These are phyloP conservation scores for Podosphaera leucotricha DNA, from an alignment of 2,329 filamentous ascomycete species.

Conservation along the genomic window DNA sequence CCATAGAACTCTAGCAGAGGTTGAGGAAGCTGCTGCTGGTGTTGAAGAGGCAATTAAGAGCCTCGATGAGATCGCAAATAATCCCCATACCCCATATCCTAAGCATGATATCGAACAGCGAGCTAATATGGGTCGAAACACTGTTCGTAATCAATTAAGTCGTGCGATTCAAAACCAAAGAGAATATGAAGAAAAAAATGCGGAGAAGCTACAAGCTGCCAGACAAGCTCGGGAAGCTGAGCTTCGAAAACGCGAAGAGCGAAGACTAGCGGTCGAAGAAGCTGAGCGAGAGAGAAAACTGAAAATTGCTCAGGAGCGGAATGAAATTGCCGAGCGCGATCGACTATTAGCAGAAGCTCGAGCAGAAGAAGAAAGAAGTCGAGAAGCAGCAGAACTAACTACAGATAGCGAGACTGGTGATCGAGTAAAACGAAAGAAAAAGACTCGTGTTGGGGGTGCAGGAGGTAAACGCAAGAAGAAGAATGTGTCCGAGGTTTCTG, in stretches of 20 bases:
- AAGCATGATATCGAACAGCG: conserved; percentile 79
- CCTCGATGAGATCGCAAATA: conserved; percentile 36
- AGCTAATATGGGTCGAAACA: conserved; percentile 92
- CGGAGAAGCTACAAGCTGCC: conserved; percentile 63
- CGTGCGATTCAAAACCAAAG: conserved; percentile 63
- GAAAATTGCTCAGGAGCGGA: conserved; percentile 68
- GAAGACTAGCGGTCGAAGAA: conserved; percentile 41
- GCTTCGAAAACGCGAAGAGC: conserved; percentile 53
- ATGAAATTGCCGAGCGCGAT: conserved; percentile 55
- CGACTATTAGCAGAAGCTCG: conserved; percentile 47
- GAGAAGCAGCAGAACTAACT: conserved; percentile 56
- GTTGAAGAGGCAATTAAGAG: conserved; percentile 67
- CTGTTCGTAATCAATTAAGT: conserved; percentile 76
- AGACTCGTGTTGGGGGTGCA: conserved; percentile 18
- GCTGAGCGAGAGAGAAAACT: conserved; percentile 50
- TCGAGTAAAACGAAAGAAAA: conserved; percentile 59
- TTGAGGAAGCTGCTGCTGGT: conserved; percentile 56
- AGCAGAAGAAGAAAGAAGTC: conserved; percentile 42
- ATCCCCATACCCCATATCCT: conserved; percentile 60
- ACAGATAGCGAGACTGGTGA: conserved; percentile 66
- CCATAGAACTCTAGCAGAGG: conserved; percentile 54
- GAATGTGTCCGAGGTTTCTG: conserved; percentile 15
- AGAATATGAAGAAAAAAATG: conserved; percentile 85
- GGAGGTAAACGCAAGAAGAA: conserved; percentile 21
- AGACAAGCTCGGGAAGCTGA: conserved; percentile 62